Conservation (phyloP, 805 yeast genomes). For the Candida quercuum region DNA sequence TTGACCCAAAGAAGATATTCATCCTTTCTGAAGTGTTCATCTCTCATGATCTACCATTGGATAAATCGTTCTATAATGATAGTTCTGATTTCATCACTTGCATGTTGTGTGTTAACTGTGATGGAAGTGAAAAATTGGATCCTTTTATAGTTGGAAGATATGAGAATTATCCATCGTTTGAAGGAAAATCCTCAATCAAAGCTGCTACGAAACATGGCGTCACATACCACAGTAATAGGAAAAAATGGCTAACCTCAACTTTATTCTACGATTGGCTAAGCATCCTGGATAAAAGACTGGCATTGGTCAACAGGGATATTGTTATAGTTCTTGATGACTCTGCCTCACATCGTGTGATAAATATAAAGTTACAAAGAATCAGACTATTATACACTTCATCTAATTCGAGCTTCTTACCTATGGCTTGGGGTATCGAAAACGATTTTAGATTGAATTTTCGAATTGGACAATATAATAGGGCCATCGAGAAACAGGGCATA, state of each 20-base stretch:
- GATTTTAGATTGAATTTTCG: constrained; percentile 57
- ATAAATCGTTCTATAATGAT: constrained; percentile 44
- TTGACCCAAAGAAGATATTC: constrained; percentile 48
- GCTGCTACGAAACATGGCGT: constrained; percentile 47
- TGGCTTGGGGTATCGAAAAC: constrained; percentile 58
- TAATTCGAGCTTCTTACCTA: constrained; percentile 43
- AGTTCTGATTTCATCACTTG: constrained; percentile 42
- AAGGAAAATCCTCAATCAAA: constrained; percentile 34
- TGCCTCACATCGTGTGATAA: constrained; percentile 54
- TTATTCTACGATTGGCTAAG: constrained; percentile 58
- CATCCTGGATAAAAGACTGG: constrained; percentile 53
- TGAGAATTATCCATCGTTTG: constrained; percentile 40
- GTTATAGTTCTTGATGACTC: constrained; percentile 56
- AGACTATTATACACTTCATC: constrained; percentile 34
- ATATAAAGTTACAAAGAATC: constrained; percentile 41
- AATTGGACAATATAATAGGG: constrained; percentile 45
- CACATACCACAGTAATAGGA: constrained; percentile 52
- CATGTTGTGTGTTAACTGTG: constrained; percentile 57
- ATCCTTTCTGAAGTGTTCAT: constrained; percentile 57
- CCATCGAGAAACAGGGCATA: constrained; percentile 23
- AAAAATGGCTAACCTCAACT: constrained; percentile 59
- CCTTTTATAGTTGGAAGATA: constrained; percentile 59
- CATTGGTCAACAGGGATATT: constrained; percentile 43
- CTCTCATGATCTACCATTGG: constrained; percentile 55
- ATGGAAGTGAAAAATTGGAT: constrained; percentile 56